These are phyloP conservation scores for Bimuria novae-zelandiae DNA, from an alignment of 2,329 filamentous ascomycete species.

Conservation along the genomic window DNA sequence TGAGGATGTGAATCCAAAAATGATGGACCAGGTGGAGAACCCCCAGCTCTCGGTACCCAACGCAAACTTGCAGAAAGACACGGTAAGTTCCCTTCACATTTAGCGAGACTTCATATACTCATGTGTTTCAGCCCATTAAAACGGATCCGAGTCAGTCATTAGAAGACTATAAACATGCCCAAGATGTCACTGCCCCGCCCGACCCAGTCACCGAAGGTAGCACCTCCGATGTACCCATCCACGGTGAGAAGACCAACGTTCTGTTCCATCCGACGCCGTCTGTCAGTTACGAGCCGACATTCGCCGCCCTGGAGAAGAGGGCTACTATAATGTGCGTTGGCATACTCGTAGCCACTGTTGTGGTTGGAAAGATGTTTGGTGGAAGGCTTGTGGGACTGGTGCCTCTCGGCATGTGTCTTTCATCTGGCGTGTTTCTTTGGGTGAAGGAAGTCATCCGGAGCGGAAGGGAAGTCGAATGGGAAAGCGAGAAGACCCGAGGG, in stretches of 20 bases:
- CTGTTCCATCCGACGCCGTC: conserved; percentile 93
- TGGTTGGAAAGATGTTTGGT: conserved; percentile 80
- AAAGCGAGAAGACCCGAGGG: conserved; percentile 81
- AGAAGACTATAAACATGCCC: conserved; percentile 79
- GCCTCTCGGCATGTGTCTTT: conserved; percentile 71
- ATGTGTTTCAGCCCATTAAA: conserved; percentile 60
- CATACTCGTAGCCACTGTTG: conserved; percentile 73
- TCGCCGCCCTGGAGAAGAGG: conserved; percentile 72
- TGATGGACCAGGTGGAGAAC: conserved; percentile 71
- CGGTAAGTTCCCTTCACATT: conserved; percentile 49
- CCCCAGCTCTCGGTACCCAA: conserved; percentile 84
- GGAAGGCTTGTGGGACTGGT: conserved; percentile 77
- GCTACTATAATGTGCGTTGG: conserved; percentile 71
- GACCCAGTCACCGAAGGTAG: conserved; percentile 80
- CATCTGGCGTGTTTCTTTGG: conserved; percentile 85
- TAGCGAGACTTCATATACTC: conserved; percentile 5
- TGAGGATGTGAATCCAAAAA: conserved; percentile 74
- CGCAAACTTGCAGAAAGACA: conserved; percentile 78
- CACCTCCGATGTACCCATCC: conserved; percentile 92
- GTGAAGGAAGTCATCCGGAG: conserved; percentile 83
- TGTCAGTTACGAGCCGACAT: conserved; percentile 89
- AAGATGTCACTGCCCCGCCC: conserved; percentile 89
- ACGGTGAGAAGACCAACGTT: conserved; percentile 95
- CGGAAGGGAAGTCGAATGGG: conserved; percentile 85
- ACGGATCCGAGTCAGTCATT: conserved; percentile 73